Conservation (phyloP, 371 early-diverging fungal genomes). For the Mucor ambiguus region DNA sequence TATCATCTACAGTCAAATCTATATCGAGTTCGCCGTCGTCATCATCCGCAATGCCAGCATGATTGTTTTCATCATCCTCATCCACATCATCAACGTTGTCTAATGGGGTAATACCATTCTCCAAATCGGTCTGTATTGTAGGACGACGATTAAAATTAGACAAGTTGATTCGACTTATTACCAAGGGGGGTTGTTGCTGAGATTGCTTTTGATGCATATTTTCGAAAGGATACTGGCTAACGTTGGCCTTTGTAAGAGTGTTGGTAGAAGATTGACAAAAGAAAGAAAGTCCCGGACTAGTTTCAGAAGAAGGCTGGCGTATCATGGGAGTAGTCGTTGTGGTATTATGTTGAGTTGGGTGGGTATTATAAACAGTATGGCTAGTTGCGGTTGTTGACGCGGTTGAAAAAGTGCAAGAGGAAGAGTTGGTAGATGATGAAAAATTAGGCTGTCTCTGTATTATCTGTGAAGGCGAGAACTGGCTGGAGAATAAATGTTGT, state of each 20-base stretch:
- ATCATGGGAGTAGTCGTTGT: constrained; percentile 23
- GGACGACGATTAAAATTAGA: constrained; percentile 14
- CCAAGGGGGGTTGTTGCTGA: constrained; percentile 18
- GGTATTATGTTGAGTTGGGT: neutral
- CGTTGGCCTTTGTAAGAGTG: constrained; percentile 6
- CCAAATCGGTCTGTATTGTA: constrained; percentile 1
- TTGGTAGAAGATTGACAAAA: constrained; percentile 23
- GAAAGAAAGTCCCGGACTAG: constrained; percentile 30
- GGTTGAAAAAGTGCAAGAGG: constrained; percentile 15
- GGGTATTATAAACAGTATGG: neutral
- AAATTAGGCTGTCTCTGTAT: constrained; percentile 12
- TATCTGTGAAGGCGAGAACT: constrained; percentile 8
- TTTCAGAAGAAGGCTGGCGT: constrained; percentile 25
- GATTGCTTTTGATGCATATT: constrained; percentile 6
- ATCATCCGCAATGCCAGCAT: neutral
- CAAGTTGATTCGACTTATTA: constrained; percentile 27
- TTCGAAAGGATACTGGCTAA: neutral
- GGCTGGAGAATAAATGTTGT: neutral
- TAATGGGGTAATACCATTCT: constrained; percentile 10
- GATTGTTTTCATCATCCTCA: neutral
- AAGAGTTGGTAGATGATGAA: constrained; percentile 21
- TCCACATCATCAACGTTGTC: neutral
- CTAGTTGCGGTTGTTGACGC: constrained; percentile 8
- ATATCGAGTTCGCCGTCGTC: neutral
- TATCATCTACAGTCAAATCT: neutral